Evolutionary conservation across 768 basidiomycete genomes (phyloP).

Genomic region (Exsudoporus frostii): DNA sequence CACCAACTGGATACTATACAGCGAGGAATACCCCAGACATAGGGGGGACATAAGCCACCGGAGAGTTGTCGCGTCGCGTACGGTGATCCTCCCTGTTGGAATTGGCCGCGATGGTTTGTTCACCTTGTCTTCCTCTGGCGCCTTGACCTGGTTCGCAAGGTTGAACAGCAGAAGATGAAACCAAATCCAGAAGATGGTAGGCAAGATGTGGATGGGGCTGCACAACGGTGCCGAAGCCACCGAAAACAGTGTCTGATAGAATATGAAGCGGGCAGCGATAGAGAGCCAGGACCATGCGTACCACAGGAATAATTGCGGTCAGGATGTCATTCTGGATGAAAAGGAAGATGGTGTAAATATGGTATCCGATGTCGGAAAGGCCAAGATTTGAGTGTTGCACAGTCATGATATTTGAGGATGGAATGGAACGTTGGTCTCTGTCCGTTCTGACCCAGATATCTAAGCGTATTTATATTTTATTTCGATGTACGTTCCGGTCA

Average conservation of each 20-base stretch:
- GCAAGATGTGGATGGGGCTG: conserved; percentile 14
- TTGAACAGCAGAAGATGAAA: conserved; percentile 43
- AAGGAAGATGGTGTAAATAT: conserved; percentile 34
- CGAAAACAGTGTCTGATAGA: conserved; percentile 32
- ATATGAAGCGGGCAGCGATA: neutral
- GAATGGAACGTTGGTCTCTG: neutral
- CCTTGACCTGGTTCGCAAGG: conserved; percentile 42
- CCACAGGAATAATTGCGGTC: conserved; percentile 46
- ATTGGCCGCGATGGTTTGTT: conserved; percentile 47
- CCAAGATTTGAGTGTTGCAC: conserved; percentile 5
- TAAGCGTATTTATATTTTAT: conserved; percentile 3
- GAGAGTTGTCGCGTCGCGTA: conserved; percentile 32
- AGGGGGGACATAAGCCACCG: conserved; percentile 36
- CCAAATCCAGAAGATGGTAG: conserved; percentile 42
- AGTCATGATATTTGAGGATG: conserved; percentile 11
- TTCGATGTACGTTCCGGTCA: neutral
- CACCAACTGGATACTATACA: conserved; percentile 31
- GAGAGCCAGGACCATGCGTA: conserved; percentile 18
- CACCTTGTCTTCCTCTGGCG: conserved; percentile 39
- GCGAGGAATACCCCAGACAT: conserved; percentile 34
- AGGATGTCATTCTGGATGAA: conserved; percentile 47
- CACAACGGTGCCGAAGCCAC: conserved; percentile 31
- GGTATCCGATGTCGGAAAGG: conserved; percentile 16
- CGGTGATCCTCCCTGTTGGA: conserved; percentile 41
- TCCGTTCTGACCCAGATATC: neutral